Evolutionary conservation across 2,329 filamentous ascomycete species (phyloP), one percentile per base, ranked within the genome.

Genomic region (Colletotrichum musicola): DNA sequence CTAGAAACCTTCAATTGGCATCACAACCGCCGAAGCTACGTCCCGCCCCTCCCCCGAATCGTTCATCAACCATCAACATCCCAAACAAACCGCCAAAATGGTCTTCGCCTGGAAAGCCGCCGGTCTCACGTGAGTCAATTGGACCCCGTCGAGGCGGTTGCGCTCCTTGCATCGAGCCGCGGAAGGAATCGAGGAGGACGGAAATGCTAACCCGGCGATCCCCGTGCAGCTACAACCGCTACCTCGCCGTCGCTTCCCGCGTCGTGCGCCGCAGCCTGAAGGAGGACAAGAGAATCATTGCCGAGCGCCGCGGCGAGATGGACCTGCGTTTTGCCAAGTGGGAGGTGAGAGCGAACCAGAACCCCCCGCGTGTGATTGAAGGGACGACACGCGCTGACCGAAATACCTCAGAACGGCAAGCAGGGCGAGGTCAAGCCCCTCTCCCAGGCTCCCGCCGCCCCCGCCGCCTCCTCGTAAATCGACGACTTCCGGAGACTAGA

Each of bases 81-180:
- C 57, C 27, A 18, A 38, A 38, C 38, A 61, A 72, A 77, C 79
- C 81, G 81, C 81, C 89, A 93, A 89, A 86, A 99, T 98, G 96
- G 88, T 92, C 85, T 95, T 95, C 87, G 93, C 95, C 81, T 99
- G 95, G 96, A 98, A 98, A 93, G 90, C 95, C 81, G 93, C 96
- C 82, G 96, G 96, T 85, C 88, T 98, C 81, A 97, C 91, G 95
- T 97, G 92, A 83, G 93, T 88, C 70, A 72, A 71, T 75, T 70
- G 54, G 68, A 20, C 49, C 46, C 47, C 60, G 35, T 42, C 62
- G 27, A 53, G 2, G 40, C 30, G 18, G 44, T 49, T 58, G 53
- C 50, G 22, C n/a, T 47, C 25, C 13, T 27, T 18, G 38, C 60
- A 51, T 57, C 27, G 4, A 42, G 35, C 53, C 4, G 30, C 44